phyloP scores from a whole-genome alignment of 352 stramenopile genomes.

The Pythium brachiatum region DNA sequence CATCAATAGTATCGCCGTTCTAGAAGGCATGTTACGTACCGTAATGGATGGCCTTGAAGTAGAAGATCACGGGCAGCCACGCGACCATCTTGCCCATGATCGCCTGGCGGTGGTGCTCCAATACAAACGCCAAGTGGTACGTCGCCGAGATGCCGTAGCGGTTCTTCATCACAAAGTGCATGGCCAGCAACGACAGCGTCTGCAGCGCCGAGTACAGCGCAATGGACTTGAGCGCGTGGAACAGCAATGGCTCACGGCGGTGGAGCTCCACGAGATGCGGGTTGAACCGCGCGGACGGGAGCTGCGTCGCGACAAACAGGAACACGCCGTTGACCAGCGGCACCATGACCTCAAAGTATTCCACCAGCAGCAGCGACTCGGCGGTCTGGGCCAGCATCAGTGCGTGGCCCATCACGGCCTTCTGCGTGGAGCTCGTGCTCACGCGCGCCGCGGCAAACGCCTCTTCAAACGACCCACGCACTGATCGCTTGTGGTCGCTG shows the following conservation, averaged over 20 bases:
- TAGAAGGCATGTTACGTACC: not conserved
- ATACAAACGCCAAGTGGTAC: conserved; percentile 18
- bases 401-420: not conserved
- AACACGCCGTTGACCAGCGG: conserved; percentile 5
- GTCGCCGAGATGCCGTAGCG: conserved; percentile 18
- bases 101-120: conserved; percentile 5
- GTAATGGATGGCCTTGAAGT: conserved; percentile 11
- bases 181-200: too few relatives aligned
- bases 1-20: too few relatives aligned
- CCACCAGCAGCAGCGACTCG: conserved; percentile 4
- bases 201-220: conserved; percentile 14
- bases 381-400: not conserved
- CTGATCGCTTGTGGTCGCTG: too few relatives aligned
- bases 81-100: conserved; percentile 17
- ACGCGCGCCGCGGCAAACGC: not conserved
- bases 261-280: not conserved
- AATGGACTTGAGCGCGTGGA: too few relatives aligned
- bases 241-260: not conserved
- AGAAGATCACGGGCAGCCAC: conserved; percentile 13
- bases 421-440: not conserved
- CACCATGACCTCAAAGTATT: conserved; percentile 10
- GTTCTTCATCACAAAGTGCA: conserved; percentile 21
- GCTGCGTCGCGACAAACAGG: conserved; percentile 7
- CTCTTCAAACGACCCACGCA: too few relatives aligned
- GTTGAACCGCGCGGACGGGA: conserved; percentile 4